Evolutionary conservation across 108 stramenopile genomes (phyloP).

Genomic region (Nannochloropsis gaditana): DNA sequence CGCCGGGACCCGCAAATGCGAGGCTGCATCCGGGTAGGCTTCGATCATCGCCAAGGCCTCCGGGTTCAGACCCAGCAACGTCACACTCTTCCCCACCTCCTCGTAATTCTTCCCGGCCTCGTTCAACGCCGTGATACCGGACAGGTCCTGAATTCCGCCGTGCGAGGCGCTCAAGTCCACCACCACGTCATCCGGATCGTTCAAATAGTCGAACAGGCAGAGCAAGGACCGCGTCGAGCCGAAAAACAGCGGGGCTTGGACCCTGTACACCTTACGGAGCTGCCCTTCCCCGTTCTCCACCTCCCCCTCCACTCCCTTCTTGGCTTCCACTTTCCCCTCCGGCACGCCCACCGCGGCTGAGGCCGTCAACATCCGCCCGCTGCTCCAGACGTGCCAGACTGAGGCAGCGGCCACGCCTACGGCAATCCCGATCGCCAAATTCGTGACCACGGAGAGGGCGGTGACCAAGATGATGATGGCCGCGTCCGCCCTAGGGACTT

Average conservation of each 20-base stretch:
- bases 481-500: conserved; percentile 57
- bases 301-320: background rate
- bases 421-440: conserved; percentile 59
- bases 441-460: conserved; percentile 55
- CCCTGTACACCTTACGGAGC: conserved; percentile 53
- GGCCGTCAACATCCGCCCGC: background rate
- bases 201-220: conserved; percentile 57
- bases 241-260: conserved; percentile 76
- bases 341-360: background rate
- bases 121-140: conserved; percentile 66
- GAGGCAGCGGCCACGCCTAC: conserved; percentile 55
- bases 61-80: conserved; percentile 56
- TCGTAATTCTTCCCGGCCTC: conserved; percentile 60
- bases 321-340: background rate
- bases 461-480: conserved; percentile 55
- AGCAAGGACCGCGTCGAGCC: conserved; percentile 61
- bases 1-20: background rate
- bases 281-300: conserved; percentile 28
- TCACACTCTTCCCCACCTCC: conserved; percentile 59
- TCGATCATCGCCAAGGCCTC: conserved; percentile 35
- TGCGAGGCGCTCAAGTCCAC: conserved; percentile 64
- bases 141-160: conserved; percentile 62
- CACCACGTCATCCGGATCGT: conserved; percentile 62
- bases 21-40: background rate
- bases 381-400: conserved; percentile 59